phyloP scores from a whole-genome alignment of 202 grass and related monocot species.

The Zoysia matrella region DNA sequence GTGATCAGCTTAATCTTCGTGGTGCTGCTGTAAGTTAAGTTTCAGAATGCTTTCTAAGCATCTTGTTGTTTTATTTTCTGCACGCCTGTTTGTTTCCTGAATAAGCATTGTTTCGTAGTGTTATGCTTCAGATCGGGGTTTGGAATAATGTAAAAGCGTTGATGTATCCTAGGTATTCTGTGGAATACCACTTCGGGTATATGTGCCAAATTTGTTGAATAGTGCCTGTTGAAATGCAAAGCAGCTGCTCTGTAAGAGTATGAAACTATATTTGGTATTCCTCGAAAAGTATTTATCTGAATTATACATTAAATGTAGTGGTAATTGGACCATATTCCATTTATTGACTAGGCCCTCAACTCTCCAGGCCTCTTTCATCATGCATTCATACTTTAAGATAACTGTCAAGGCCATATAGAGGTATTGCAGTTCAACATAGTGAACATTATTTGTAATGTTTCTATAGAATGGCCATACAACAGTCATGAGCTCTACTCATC shows the following conservation, averaged over 20 bases:
- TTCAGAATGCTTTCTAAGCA: constrained; percentile 19
- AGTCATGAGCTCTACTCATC: constrained; percentile 18
- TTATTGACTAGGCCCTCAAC: constrained; percentile 12
- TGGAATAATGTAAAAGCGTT: constrained; percentile 26
- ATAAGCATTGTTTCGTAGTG: background rate
- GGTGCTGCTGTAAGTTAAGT: constrained; percentile 40
- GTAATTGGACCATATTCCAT: constrained; percentile 28
- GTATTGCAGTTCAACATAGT: constrained; percentile 16
- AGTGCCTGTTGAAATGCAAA: constrained; percentile 26
- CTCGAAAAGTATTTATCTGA: background rate
- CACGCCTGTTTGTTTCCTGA: constrained; percentile 7
- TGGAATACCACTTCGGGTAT: background rate
- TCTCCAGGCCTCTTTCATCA: constrained; percentile 5
- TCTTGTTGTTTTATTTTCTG: constrained; percentile 4
- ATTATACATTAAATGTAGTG: constrained; percentile 1
- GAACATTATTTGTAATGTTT: constrained; percentile 21
- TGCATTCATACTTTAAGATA: constrained; percentile 3
- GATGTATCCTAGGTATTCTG: constrained; percentile 12
- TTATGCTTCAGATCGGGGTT: background rate
- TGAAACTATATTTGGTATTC: background rate
- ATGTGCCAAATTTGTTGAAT: constrained; percentile 7
- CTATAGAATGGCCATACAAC: background rate
- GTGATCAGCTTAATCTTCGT: background rate
- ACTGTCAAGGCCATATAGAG: constrained; percentile 23
- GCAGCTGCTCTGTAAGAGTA: background rate